These are phyloP conservation scores for Tricholoma bakamatsutake DNA, from an alignment of 768 basidiomycete genomes.

Conservation along the genomic window DNA sequence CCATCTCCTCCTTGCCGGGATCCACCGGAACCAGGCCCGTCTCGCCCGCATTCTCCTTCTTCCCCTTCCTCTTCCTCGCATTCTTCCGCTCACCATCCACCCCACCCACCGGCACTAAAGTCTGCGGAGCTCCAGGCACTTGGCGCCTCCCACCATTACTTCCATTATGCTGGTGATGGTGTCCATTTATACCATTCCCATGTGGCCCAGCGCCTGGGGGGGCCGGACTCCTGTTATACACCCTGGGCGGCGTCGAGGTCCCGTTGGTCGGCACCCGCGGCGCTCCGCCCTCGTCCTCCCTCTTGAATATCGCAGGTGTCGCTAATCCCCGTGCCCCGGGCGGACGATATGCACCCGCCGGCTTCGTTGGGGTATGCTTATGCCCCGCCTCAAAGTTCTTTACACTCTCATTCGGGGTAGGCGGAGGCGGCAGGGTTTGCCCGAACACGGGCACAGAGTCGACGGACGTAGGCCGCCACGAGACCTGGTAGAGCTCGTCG, in stretches of 20 bases:
- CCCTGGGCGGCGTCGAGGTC: constrained; percentile 56
- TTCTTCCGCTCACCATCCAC: constrained; percentile 30
- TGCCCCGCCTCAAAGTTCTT: constrained; percentile 38
- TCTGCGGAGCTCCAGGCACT: constrained; percentile 68
- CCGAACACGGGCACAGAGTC: constrained; percentile 68
- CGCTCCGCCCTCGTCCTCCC: constrained; percentile 84
- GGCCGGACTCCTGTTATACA: constrained; percentile 52
- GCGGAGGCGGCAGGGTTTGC: constrained; percentile 58
- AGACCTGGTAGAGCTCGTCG: constrained; percentile 87
- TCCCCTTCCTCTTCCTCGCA: constrained; percentile 38
- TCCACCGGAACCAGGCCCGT: constrained; percentile 17
- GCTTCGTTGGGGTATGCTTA: constrained; percentile 54
- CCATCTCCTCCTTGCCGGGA: constrained; percentile 38
- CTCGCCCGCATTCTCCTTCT: constrained; percentile 41
- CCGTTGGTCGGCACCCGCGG: constrained; percentile 42
- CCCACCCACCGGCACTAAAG: constrained; percentile 35
- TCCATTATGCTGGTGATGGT: constrained; percentile 26
- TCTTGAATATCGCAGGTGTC: constrained; percentile 84
- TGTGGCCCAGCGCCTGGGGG: constrained; percentile 39
- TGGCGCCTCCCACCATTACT: constrained; percentile 39
- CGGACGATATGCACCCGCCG: constrained; percentile 87
- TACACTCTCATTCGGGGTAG: constrained; percentile 57
- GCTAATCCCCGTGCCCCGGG: constrained; percentile 88
- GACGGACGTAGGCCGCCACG: constrained; percentile 73
- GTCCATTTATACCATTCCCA: constrained; percentile 27